These are phyloP conservation scores for Barbatosphaeria neglecta DNA, from an alignment of 495 filamentous ascomycete species.

Conservation along the genomic window DNA sequence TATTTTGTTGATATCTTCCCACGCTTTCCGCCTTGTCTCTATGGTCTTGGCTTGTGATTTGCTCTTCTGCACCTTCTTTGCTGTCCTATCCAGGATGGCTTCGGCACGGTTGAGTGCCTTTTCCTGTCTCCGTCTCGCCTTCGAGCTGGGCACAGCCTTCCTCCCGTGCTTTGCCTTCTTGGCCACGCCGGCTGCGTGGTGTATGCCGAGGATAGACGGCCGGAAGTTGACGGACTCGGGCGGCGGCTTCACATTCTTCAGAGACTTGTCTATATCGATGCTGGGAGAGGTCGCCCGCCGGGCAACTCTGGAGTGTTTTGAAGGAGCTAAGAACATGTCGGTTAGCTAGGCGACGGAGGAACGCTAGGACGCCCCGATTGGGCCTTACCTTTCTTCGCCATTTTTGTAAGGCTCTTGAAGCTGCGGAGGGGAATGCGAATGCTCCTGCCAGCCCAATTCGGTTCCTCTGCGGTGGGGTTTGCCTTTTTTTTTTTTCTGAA, in stretches of 20 bases:
- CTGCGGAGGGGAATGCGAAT: too few species aligned
- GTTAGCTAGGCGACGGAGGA: too few species aligned
- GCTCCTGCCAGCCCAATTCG: too few species aligned
- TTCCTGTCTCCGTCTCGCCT: constrained; percentile 55
- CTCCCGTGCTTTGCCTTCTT: constrained; percentile 53
- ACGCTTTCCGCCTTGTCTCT: constrained; percentile 39
- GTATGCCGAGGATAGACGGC: constrained; percentile 50
- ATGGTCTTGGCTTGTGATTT: constrained; percentile 47
- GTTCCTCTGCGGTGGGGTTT: too few species aligned
- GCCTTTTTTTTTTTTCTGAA: too few species aligned
- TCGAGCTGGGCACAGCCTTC: constrained; percentile 46
- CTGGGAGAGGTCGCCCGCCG: constrained; percentile 59
- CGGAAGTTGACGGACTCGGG: constrained; percentile 35
- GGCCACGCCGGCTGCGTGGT: constrained; percentile 49
- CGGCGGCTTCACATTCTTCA: constrained; percentile 49
- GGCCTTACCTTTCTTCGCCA: neutral
- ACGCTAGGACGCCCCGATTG: too few species aligned
- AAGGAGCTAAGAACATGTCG: constrained; percentile 18
- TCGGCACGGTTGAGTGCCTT: constrained; percentile 66
- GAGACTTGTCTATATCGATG: constrained; percentile 65
- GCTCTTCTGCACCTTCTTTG: constrained; percentile 59
- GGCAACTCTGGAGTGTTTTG: constrained; percentile 58
- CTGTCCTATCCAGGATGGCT: constrained; percentile 53
- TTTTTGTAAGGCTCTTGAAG: too few species aligned
- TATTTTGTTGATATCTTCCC: constrained; percentile 47